These are phyloP conservation scores for Zymoseptoria brevis DNA, from an alignment of 2,329 filamentous ascomycete species.

Conservation along the genomic window DNA sequence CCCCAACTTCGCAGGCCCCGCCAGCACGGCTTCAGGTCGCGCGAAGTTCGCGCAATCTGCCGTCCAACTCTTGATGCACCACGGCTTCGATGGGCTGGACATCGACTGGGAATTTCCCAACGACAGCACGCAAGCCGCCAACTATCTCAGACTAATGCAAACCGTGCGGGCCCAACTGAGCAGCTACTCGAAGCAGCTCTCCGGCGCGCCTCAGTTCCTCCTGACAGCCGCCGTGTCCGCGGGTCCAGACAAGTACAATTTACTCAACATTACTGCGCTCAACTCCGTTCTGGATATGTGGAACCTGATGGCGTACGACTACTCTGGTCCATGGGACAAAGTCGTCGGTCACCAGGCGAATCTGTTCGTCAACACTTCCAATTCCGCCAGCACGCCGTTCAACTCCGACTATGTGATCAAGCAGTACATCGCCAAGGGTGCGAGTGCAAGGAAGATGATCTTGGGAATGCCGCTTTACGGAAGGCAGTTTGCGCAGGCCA, in stretches of 20 bases:
- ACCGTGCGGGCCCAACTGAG: conserved; percentile 33
- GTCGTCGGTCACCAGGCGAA: conserved; percentile 70
- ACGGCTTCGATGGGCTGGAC: conserved; percentile 54
- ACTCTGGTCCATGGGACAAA: conserved; percentile 51
- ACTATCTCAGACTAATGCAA: conserved; percentile 26
- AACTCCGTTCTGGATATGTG: conserved; percentile 37
- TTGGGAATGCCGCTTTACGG: conserved; percentile 89
- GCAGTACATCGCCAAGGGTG: conserved; percentile 54
- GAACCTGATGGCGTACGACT: conserved; percentile 44
- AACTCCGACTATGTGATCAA: conserved; percentile 62
- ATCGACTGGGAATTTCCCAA: conserved; percentile 43
- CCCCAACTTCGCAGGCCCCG: conserved; percentile 64
- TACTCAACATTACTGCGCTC: conserved; percentile 33
- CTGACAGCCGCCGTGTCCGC: conserved; percentile 37
- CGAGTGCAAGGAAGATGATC: conserved; percentile 63
- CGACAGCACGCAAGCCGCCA: conserved; percentile 29
- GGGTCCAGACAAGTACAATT: conserved; percentile 35
- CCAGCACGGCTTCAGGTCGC: conserved; percentile 53
- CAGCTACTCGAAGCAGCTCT: conserved; percentile 22
- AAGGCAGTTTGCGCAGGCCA: conserved; percentile 69
- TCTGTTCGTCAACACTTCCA: conserved; percentile 50
- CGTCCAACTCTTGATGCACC: conserved; percentile 65
- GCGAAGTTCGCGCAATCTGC: conserved; percentile 60
- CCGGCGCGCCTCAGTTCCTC: conserved; percentile 31
- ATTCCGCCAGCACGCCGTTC: conserved; percentile 64